A percentile compares a stretch with the other conserved stretches of the same genome.
Conservation (phyloP, 331 rosid genomes). For the Phaseolus coccineus region DNA sequence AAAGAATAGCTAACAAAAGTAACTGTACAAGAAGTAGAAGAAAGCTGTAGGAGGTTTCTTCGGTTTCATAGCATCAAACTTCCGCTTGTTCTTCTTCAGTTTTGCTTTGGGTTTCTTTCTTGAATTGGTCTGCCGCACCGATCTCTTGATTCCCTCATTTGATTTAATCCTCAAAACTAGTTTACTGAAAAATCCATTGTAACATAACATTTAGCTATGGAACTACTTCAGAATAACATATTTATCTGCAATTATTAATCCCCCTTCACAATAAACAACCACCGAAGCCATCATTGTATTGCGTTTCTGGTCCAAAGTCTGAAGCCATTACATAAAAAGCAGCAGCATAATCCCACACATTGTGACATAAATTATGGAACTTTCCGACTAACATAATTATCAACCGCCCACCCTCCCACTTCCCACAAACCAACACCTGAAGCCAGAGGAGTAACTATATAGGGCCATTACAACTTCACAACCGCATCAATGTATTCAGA, state of each 20-base stretch:
- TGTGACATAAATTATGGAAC: too few species aligned
- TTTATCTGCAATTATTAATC: neutral
- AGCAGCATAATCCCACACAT: constrained; percentile 15
- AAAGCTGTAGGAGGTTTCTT: constrained; percentile 99
- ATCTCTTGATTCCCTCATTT: constrained; percentile 57
- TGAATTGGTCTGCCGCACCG: constrained; percentile 37
- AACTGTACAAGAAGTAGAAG: constrained; percentile 86
- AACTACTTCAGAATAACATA: constrained; percentile 21
- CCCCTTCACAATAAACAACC: neutral
- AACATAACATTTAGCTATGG: constrained; percentile 5
- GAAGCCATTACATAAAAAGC: constrained; percentile 25
- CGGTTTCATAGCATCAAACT: constrained; percentile 80
- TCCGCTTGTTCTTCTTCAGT: constrained; percentile 64
- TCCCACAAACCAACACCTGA: neutral
- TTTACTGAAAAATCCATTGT: constrained; percentile 55
- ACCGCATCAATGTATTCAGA: neutral
- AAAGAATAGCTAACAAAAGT: constrained; percentile 18
- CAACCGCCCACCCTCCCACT: neutral
- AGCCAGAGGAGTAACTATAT: constrained; percentile 23
- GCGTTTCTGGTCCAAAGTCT: constrained; percentile 12
- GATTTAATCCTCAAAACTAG: constrained; percentile 66
- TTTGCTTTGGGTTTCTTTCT: constrained; percentile 61
- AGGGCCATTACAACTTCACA: constrained; percentile 16
- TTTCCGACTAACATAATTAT: too few species aligned
- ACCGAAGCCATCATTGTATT: neutral